phyloP scores from a whole-genome alignment of 2,329 filamentous ascomycete species.

The Xylaria sp. region DNA sequence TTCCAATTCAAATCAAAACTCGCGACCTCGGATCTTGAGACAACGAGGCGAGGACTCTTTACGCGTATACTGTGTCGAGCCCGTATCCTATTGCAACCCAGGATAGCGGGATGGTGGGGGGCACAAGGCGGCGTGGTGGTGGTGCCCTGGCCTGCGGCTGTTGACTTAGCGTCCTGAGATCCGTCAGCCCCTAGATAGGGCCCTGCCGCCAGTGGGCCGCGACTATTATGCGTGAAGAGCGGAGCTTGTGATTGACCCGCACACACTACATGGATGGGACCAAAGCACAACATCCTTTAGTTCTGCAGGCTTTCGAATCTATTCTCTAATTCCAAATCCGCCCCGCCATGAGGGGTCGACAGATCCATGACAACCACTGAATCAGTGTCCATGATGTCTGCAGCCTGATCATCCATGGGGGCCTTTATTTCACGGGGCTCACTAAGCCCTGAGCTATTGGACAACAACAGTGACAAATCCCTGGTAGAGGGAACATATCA shows the following conservation, averaged over 20 bases:
- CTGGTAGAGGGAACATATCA: constrained; percentile 2
- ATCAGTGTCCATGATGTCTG: constrained; percentile 23
- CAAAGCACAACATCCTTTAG: constrained; percentile 35
- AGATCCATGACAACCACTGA: constrained; percentile 16
- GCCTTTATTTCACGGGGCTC: constrained; percentile 10
- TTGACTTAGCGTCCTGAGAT: constrained; percentile 29
- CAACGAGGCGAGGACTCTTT: neutral
- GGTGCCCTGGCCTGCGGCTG: constrained; percentile 24
- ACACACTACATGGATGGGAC: constrained; percentile 12
- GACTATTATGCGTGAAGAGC: neutral
- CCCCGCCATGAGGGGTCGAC: constrained; percentile 39
- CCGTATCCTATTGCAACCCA: constrained; percentile 14
- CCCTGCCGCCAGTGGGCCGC: constrained; percentile 1
- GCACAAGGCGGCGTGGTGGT: constrained; percentile 12
- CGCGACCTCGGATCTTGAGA: neutral
- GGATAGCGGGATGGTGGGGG: constrained; percentile 11
- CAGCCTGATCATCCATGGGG: constrained; percentile 15
- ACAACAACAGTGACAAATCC: constrained; percentile 32
- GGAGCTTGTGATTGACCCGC: constrained; percentile 28
- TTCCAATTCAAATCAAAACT: constrained; percentile 5
- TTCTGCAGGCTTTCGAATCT: constrained; percentile 26
- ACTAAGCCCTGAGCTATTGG: constrained; percentile 16
- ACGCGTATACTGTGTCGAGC: constrained; percentile 1
- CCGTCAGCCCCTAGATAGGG: constrained; percentile 11
- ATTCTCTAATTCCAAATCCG: constrained; percentile 46